Evolutionary conservation across 2,329 filamentous ascomycete species (phyloP), one percentile per base, ranked within the genome.

Genomic region (Fonsecaea monophora): DNA sequence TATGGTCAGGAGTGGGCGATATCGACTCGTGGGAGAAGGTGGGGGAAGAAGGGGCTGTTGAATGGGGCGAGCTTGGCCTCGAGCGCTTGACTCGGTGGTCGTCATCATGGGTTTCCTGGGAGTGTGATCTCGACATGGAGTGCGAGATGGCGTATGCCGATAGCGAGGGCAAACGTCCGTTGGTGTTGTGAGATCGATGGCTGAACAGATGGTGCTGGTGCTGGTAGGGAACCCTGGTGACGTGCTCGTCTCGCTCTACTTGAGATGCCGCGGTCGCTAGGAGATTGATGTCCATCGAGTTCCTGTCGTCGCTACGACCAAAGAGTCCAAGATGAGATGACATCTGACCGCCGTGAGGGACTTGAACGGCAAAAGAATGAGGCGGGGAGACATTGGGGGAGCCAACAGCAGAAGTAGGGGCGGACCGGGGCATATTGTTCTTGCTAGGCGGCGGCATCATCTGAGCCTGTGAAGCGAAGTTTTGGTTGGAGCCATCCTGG

Each of bases 341-440:
- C n/a, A 68, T 59, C 37, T 71, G 68, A 60, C 84, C 82, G 69
- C 86, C 82, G 73, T 85, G 86, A 59, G 83, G 84, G 55, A 85
- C 83, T n/a, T 70, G 67, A 7, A 69, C 64, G 64, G 85, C 83
- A 82, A 91, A 97, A 0, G 92, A 94, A 80, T 97, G 92, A 58
- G 95, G 94, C 57, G 95, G 95, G 21, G 94, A 98, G 59, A 97
- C 92, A 78, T 97, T 97, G 55, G 94, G 94, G n/a, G 94, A 98
- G 64, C 86, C 92, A 64, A 96, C 83, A 68, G 92, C 90, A 13
- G 94, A 97, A 13, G 88, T 88, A 10, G 94, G 94, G 15, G 94
- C 94, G 37, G 94, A 97, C 75, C 92, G 90, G 70, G 94, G 92
- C 69, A 93, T 90, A 76, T 90, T 90, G 76, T 92, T 90, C 69